Evolutionary conservation across 129 eudicot species (phyloP), one percentile per base, ranked within the genome.

Genomic region (Flaveria bidentis): DNA sequence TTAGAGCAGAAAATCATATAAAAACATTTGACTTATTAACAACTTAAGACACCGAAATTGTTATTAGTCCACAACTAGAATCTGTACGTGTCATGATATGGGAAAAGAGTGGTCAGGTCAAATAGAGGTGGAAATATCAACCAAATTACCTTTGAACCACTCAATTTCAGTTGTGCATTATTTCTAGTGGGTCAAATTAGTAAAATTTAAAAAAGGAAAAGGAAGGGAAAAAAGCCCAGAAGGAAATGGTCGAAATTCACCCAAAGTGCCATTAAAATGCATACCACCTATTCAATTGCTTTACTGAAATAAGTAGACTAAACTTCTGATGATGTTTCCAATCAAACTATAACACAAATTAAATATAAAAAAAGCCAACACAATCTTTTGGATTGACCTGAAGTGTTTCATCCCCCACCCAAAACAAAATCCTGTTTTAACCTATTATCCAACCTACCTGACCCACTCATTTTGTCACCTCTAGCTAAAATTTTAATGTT

Each of bases 41-140:
- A 77, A 56, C 58, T 52, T 66, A 52, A 52, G 55, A 52, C 68
- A 65, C n/a, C 50, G 53, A 67, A 22, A 8, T 11, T 8, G 51
- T 51, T 39, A 55, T 44, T 52, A 39, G n/a, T 6, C 51, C 14
- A 9, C 47, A 66, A n/a, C 42, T 13, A 10, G 50, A 67, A 23
- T 67, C 39, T 67, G 33, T 39, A 36, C 42, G 55, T 39, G 67
- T 41, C 28, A 67, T 39, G 56, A 67, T 66, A 67, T 20, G 44
- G 39, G 55, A 67, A 51, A 20, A 76, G 51, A 57, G 23, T 6
- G 58, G 70, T 0, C 45, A 25, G n/a, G 20, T 26, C 13, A 61
- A 45, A 44, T 26, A 13, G 30, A 45, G 63, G 79, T 10, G 63
- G 71, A 39, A 28, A 23, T 45, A 56, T 60, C 25, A 0, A 25